These are phyloP conservation scores for Leccinellum luteum DNA, from an alignment of 768 basidiomycete genomes.

Conservation along the genomic window DNA sequence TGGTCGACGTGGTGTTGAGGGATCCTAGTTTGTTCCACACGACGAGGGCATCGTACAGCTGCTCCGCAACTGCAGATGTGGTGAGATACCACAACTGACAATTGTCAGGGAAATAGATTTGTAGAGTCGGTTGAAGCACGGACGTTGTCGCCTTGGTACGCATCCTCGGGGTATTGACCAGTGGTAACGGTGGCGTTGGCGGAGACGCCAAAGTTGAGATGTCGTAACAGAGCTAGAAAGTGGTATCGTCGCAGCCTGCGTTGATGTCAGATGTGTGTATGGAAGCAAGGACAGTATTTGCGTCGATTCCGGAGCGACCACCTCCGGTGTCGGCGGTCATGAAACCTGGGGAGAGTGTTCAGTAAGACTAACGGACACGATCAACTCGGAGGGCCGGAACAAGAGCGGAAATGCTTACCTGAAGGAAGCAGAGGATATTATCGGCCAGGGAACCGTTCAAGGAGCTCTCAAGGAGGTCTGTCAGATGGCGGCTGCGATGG, in stretches of 20 bases:
- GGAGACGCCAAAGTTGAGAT: conserved; percentile 61
- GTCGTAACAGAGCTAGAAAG: conserved; percentile 86
- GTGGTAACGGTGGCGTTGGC: conserved; percentile 60
- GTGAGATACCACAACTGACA: conserved; percentile 72
- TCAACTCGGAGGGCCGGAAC: neutral
- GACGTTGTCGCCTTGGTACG: conserved; percentile 70
- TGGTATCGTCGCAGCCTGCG: conserved; percentile 69
- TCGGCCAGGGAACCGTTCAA: conserved; percentile 50
- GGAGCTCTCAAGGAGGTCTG: conserved; percentile 42
- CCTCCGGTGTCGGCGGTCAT: conserved; percentile 77
- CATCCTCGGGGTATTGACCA: conserved; percentile 77
- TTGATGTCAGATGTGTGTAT: conserved; percentile 72
- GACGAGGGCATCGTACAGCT: conserved; percentile 68
- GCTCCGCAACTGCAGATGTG: conserved; percentile 72
- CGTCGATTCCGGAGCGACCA: conserved; percentile 72
- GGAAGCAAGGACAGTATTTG: conserved; percentile 70
- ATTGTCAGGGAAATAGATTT: neutral
- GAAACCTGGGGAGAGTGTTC: conserved; percentile 60
- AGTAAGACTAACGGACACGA: conserved; percentile 54
- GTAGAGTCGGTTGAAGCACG: conserved; percentile 13
- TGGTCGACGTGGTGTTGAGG: conserved; percentile 54
- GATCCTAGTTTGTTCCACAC: conserved; percentile 57
- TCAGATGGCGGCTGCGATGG: conserved; percentile 57
- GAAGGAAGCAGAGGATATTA: conserved; percentile 71
- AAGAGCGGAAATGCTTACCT: conserved; percentile 40